These are phyloP conservation scores for Alternaria burnsii DNA, from an alignment of 2,329 filamentous ascomycete genomes.

Conservation along the genomic window DNA sequence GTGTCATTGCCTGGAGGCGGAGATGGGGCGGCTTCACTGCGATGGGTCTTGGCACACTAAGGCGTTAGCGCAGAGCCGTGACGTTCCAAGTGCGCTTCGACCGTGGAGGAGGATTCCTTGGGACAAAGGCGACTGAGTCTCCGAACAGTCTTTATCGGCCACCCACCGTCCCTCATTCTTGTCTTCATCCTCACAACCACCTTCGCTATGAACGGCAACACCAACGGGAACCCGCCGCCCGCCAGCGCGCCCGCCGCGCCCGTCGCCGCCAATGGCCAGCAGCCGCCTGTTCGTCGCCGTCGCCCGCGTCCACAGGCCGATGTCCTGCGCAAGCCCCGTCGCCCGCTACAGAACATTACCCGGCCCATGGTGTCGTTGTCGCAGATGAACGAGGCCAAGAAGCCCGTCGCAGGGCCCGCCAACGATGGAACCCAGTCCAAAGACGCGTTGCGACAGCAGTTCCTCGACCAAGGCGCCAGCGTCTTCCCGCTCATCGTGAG, in stretches of 20 bases:
- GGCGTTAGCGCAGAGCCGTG: constrained; percentile 22
- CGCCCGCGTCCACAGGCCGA: constrained; percentile 47
- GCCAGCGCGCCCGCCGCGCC: constrained; percentile 38
- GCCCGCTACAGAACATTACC: constrained; percentile 47
- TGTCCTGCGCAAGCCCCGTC: constrained; percentile 46
- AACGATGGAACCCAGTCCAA: constrained; percentile 23
- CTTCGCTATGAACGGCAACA: constrained; percentile 31
- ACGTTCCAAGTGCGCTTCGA: constrained; percentile 18
- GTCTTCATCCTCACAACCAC: constrained; percentile 20
- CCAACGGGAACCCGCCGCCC: constrained; percentile 29
- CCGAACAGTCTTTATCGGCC: constrained; percentile 23
- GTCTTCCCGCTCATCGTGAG: constrained; percentile 76
- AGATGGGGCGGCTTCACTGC: constrained; percentile 10
- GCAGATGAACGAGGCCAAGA: constrained; percentile 42
- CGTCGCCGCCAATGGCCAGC: constrained; percentile 43
- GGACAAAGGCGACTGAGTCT: constrained; percentile 19
- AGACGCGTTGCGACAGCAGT: constrained; percentile 39
- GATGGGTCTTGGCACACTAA: constrained; percentile 17
- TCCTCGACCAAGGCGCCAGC: constrained; percentile 34
- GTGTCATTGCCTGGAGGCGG: constrained; percentile 19
- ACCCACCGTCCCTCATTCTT: constrained; percentile 41
- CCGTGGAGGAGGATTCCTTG: constrained; percentile 5
- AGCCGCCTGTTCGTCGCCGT: constrained; percentile 42
- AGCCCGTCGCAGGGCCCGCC: constrained; percentile 17
- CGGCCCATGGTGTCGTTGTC: constrained; percentile 44